These are phyloP conservation scores for Lactarius vividus DNA, from an alignment of 768 basidiomycete species.

Conservation along the genomic window DNA sequence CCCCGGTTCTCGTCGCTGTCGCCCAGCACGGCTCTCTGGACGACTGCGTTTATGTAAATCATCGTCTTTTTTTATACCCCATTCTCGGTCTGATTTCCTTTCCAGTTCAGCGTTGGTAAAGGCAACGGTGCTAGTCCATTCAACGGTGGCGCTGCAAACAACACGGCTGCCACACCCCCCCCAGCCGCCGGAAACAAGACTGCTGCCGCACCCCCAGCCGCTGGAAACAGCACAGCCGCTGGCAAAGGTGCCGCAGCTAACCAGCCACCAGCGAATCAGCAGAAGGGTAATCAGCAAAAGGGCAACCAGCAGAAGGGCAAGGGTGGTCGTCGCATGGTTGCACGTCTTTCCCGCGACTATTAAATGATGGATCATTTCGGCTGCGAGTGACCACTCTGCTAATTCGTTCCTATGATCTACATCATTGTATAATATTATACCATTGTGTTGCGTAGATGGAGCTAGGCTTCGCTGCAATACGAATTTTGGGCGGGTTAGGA, in stretches of 20 bases:
- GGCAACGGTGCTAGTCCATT: background rate
- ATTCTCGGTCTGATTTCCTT: constrained; percentile 2
- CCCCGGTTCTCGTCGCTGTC: constrained; percentile 39
- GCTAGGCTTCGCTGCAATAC: constrained; percentile 21
- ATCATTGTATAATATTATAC: constrained; percentile 20
- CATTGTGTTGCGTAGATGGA: constrained; percentile 16
- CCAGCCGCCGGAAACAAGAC: too few species aligned
- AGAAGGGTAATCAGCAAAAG: background rate
- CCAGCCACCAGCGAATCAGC: too few species aligned
- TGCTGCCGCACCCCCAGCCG: too few species aligned
- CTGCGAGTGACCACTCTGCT: background rate
- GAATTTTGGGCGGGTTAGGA: constrained; percentile 24
- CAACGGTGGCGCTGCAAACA: background rate
- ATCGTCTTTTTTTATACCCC: background rate
- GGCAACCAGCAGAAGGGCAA: background rate
- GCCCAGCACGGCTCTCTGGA: constrained; percentile 45
- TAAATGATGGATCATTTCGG: background rate
- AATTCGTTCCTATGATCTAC: constrained; percentile 20
- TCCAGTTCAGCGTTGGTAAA: constrained; percentile 16
- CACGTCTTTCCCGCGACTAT: constrained; percentile 20
- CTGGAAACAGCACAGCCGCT: too few species aligned
- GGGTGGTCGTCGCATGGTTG: background rate
- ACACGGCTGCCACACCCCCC: background rate
- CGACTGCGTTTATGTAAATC: constrained; percentile 41
- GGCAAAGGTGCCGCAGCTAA: too few species aligned